Conservation (phyloP, 139 green algal species). For the Chlorella ohadii region DNA sequence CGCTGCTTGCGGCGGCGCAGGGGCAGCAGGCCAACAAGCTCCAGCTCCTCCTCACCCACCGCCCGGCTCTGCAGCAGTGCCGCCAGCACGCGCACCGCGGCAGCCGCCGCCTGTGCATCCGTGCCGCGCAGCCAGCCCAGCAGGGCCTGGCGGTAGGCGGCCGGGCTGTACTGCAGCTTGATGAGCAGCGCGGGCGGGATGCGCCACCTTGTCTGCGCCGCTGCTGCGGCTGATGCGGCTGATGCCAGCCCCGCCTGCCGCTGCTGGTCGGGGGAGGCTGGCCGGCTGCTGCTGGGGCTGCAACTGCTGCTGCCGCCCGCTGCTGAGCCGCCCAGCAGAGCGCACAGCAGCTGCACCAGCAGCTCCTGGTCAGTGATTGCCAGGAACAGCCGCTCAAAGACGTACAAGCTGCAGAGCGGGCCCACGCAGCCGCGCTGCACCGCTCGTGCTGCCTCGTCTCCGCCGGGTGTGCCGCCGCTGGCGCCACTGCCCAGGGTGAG, state of each 20-base stretch:
- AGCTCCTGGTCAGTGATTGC: constrained; percentile 63
- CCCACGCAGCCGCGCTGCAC: constrained; percentile 41
- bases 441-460: background rate
- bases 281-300: background rate
- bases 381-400: constrained; percentile 81
- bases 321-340: constrained; percentile 52
- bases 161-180: constrained; percentile 31
- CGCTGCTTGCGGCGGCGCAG: constrained; percentile 40
- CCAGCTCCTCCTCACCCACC: constrained; percentile 48
- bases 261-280: background rate
- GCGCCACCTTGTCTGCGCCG: background rate
- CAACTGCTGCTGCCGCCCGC: background rate
- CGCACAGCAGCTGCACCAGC: constrained; percentile 57
- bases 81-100: constrained; percentile 58
- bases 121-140: constrained; percentile 49
- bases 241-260: background rate
- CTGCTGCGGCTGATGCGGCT: background rate
- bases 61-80: constrained; percentile 45
- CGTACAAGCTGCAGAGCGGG: constrained; percentile 65
- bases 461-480: background rate
- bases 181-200: constrained; percentile 1
- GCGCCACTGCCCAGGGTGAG: background rate
- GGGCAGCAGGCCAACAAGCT: constrained; percentile 56
- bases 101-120: constrained; percentile 48
- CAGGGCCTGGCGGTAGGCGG: constrained; percentile 47